Evolutionary conservation across 495 filamentous ascomycete genomes (phyloP).

Genomic region (Sordaria brevicollis): DNA sequence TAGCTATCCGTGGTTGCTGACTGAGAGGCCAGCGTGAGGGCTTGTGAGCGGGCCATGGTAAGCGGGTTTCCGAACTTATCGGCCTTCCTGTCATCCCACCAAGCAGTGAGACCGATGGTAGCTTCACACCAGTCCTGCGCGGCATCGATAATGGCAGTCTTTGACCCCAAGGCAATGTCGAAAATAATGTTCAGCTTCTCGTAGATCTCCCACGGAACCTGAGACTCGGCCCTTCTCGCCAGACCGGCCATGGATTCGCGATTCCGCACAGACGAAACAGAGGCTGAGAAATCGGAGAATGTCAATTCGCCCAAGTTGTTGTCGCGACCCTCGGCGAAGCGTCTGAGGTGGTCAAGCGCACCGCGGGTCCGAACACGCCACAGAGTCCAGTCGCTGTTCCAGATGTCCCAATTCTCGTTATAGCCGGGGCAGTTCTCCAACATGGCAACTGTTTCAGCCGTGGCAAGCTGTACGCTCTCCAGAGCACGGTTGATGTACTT

Average conservation of each 20-base stretch:
- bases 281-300: constrained; percentile 24
- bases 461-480: constrained; percentile 57
- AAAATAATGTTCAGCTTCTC: constrained; percentile 68
- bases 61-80: constrained; percentile 19
- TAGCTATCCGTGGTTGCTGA: constrained; percentile 26
- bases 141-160: constrained; percentile 54
- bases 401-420: constrained; percentile 64
- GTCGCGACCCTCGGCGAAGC: constrained; percentile 64
- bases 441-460: constrained; percentile 51
- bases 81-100: constrained; percentile 75
- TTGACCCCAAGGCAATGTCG: constrained; percentile 60
- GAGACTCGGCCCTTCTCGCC: constrained; percentile 66
- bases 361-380: constrained; percentile 62
- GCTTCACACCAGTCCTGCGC: constrained; percentile 85
- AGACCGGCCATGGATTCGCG: constrained; percentile 38
- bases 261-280: constrained; percentile 9
- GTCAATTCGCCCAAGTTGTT: constrained; percentile 25
- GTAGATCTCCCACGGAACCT: constrained; percentile 79
- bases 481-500: constrained; percentile 65
- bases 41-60: constrained; percentile 29
- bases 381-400: constrained; percentile 61
- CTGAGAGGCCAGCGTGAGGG: constrained; percentile 23
- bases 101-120: constrained; percentile 64
- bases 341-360: constrained; percentile 54
- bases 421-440: constrained; percentile 62